Conservation (phyloP, 805 yeast species). For the Monosporozyma siamensis region DNA sequence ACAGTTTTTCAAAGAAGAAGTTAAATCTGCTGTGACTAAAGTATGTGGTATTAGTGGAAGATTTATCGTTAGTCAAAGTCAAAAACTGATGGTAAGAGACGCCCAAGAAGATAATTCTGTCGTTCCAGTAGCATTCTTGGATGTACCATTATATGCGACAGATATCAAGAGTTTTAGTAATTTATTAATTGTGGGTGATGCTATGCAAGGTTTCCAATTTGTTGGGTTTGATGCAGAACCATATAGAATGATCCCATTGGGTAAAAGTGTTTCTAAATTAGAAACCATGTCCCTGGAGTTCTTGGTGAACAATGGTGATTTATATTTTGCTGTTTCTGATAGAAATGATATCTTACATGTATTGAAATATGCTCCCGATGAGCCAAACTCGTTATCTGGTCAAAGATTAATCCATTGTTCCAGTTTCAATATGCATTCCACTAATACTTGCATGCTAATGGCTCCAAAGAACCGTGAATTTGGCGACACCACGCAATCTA, state of each 20-base stretch:
- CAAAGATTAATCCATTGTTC: slow-evolving; percentile 61
- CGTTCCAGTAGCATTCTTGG: slow-evolving; percentile 89
- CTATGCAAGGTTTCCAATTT: slow-evolving; percentile 59
- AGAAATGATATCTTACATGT: slow-evolving; percentile 56
- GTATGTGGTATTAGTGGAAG: slow-evolving; percentile 76
- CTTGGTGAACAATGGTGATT: slow-evolving; percentile 57
- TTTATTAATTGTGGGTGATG: slow-evolving; percentile 71
- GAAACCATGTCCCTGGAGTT: slow-evolving; percentile 58
- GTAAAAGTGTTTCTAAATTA: slow-evolving; percentile 58
- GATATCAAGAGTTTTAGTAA: slow-evolving; percentile 81
- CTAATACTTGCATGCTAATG: slow-evolving; percentile 45
- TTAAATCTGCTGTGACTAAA: slow-evolving; percentile 76
- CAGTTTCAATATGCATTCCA: slow-evolving; percentile 58
- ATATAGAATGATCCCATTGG: slow-evolving; percentile 67
- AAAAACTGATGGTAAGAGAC: slow-evolving; percentile 65
- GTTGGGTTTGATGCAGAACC: slow-evolving; percentile 95
- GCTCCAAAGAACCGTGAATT: slow-evolving; percentile 32
- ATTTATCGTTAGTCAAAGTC: slow-evolving; percentile 79
- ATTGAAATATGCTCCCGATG: slow-evolving; percentile 86
- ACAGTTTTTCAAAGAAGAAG: slow-evolving; percentile 58
- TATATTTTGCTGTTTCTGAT: slow-evolving; percentile 62
- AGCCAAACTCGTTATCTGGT: slow-evolving; percentile 73
- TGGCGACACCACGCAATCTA: slow-evolving; percentile 1
- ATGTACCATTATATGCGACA: slow-evolving; percentile 68
- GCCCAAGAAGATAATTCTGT: slow-evolving; percentile 77